Percentiles rank a stretch among this genome's conserved stretches.
Evolutionary conservation across 352 stramenopile genomes (phyloP).

Genomic region (Phytophthora litchii): DNA sequence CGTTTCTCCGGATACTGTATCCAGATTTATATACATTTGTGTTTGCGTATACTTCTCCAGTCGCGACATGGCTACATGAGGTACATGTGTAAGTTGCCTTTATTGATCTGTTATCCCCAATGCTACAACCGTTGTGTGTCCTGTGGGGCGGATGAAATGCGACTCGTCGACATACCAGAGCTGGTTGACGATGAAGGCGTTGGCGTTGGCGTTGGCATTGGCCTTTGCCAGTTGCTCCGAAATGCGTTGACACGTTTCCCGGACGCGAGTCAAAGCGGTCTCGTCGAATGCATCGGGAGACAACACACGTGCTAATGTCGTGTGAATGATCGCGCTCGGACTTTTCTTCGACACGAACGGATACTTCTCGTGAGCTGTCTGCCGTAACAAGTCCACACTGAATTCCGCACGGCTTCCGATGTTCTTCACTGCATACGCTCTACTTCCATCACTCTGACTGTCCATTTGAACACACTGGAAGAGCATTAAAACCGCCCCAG

Average conservation of each 20-base stretch:
- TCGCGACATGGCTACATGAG: slow-evolving; percentile 14
- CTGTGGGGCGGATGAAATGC: slow-evolving; percentile 53
- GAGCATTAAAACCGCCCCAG: slow-evolving; percentile 57
- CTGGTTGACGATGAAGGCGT: slow-evolving; percentile 37
- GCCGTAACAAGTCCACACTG: slow-evolving; percentile 52
- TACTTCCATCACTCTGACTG: neutral
- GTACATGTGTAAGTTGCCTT: neutral
- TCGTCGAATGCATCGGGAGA: slow-evolving; percentile 38
- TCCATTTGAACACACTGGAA: slow-evolving; percentile 43
- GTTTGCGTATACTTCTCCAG: slow-evolving; percentile 1
- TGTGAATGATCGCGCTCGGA: slow-evolving; percentile 52
- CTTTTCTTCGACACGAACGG: slow-evolving; percentile 39
- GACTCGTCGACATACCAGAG: slow-evolving; percentile 71
- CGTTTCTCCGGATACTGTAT: neutral
- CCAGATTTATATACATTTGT: neutral
- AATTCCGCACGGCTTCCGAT: slow-evolving; percentile 36
- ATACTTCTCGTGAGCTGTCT: slow-evolving; percentile 42
- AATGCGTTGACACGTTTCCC: slow-evolving; percentile 44
- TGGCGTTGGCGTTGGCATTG: neutral
- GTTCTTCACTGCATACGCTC: neutral
- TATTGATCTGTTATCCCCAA: neutral
- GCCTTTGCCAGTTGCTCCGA: slow-evolving; percentile 33
- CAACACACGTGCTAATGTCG: slow-evolving; percentile 61
- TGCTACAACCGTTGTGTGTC: slow-evolving; percentile 42
- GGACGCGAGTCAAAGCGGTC: slow-evolving; percentile 28